Percentiles rank a stretch among this genome's conserved stretches.
Conservation (phyloP, 805 yeast species). For the Saccharomyces eubayanus region DNA sequence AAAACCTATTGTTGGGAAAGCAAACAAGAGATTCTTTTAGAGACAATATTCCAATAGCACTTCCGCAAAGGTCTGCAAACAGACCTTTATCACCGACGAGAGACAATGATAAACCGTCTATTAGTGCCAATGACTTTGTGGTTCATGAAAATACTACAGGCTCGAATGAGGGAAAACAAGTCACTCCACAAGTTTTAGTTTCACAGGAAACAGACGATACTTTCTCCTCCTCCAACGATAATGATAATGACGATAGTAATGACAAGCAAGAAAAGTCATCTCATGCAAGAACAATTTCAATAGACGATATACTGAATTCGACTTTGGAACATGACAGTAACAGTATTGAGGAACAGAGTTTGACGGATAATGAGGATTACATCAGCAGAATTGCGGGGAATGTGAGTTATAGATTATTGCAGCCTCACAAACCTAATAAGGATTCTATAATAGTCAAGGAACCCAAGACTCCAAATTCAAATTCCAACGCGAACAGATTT, state of each 20-base stretch:
- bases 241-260: conserved; percentile 2
- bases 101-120: not conserved
- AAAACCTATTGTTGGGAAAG: conserved; percentile 36
- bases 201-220: not conserved
- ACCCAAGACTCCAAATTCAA: not conserved
- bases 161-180: not conserved
- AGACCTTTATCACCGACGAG: not conserved
- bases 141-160: not conserved
- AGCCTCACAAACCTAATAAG: not conserved
- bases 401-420: not conserved
- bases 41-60: not conserved
- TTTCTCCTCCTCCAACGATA: conserved; percentile 8
- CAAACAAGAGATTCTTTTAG: not conserved
- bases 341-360: conserved; percentile 4
- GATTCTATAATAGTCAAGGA: not conserved
- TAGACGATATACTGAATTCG: conserved; percentile 20
- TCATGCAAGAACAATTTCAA: conserved; percentile 12
- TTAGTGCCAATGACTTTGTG: not conserved
- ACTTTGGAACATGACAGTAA: conserved; percentile 16
- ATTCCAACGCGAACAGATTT: not conserved
- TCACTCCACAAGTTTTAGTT: not conserved
- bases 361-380: not conserved
- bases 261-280: not conserved
- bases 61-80: not conserved
- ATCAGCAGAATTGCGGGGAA: not conserved